Conservation (phyloP, 108 stramenopile genomes). For the Fistulifera pelliculosa region DNA sequence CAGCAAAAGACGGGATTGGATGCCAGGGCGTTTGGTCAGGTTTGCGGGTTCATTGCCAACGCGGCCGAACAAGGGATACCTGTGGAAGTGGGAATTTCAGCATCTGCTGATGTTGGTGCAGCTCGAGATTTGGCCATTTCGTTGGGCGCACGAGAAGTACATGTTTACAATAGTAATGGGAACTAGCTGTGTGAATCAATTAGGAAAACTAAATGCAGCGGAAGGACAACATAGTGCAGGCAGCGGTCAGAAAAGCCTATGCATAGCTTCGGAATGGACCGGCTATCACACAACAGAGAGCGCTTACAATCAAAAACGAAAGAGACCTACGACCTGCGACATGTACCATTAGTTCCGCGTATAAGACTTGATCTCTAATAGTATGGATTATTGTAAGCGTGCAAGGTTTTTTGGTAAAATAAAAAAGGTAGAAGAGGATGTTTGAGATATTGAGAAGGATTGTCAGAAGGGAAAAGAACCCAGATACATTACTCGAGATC, state of each 20-base stretch:
- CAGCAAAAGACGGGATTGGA: constrained; percentile 4
- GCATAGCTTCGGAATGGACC: too few relatives aligned
- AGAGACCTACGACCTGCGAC: too few relatives aligned
- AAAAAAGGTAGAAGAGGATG: not conserved
- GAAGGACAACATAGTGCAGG: too few relatives aligned
- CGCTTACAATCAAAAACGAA: too few relatives aligned
- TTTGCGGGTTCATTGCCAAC: constrained; percentile 26
- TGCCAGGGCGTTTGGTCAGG: constrained; percentile 15
- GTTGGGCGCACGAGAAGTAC: constrained; percentile 17
- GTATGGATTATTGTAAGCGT: not conserved
- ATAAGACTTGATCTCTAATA: not conserved
- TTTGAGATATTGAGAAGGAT: not conserved
- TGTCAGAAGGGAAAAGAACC: not conserved
- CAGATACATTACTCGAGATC: constrained; percentile 1
- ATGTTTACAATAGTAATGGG: too few relatives aligned
- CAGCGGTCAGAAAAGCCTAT: too few relatives aligned
- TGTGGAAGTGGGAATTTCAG: constrained; percentile 10
- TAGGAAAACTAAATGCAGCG: too few relatives aligned
- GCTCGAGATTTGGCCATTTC: constrained; percentile 21
- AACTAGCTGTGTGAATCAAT: not conserved
- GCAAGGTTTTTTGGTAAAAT: not conserved
- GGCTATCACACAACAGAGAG: too few relatives aligned
- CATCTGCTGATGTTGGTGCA: constrained; percentile 6
- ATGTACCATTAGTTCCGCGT: not conserved
- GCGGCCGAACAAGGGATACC: constrained; percentile 21